phyloP scores from a whole-genome alignment of 73 alveolate genomes.

The Paramecium sonneborni region DNA sequence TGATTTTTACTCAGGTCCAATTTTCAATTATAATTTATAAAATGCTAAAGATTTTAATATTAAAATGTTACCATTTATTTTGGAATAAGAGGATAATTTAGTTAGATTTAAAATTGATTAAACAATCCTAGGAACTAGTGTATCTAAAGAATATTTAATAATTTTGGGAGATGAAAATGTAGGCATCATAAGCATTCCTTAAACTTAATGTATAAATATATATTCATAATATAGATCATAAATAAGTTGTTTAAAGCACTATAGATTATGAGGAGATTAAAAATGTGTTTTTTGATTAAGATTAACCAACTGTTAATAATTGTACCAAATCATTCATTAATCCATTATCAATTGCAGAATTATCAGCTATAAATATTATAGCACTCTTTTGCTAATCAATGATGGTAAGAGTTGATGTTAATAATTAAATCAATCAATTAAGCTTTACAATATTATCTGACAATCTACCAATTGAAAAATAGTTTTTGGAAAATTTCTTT shows the following conservation, averaged over 20 bases:
- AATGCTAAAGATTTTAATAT: background rate
- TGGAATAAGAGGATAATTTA: background rate
- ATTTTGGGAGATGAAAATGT: background rate
- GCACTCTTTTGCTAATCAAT: constrained; percentile 3
- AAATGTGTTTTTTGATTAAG: background rate
- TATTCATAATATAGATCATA: background rate
- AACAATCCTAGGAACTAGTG: background rate
- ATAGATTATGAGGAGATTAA: constrained; percentile 30
- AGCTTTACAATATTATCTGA: constrained; percentile 4
- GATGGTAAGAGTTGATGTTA: background rate
- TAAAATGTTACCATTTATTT: background rate
- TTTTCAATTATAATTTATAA: background rate
- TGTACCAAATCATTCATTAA: constrained; percentile 31
- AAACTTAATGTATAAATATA: background rate
- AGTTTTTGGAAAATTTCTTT: constrained; percentile 6
- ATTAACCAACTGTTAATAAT: constrained; percentile 3
- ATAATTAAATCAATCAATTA: background rate
- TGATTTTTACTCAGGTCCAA: constrained; percentile 22
- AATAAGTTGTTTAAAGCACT: background rate
- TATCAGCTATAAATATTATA: background rate
- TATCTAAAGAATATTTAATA: background rate
- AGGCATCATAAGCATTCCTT: background rate
- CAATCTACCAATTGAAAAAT: background rate
- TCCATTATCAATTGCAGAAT: background rate
- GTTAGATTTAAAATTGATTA: constrained; percentile 1